A percentile compares a stretch with the other conserved stretches of the same genome.
Conservation (phyloP, 2,329 filamentous ascomycete genomes). For the Penicillium sp. region DNA sequence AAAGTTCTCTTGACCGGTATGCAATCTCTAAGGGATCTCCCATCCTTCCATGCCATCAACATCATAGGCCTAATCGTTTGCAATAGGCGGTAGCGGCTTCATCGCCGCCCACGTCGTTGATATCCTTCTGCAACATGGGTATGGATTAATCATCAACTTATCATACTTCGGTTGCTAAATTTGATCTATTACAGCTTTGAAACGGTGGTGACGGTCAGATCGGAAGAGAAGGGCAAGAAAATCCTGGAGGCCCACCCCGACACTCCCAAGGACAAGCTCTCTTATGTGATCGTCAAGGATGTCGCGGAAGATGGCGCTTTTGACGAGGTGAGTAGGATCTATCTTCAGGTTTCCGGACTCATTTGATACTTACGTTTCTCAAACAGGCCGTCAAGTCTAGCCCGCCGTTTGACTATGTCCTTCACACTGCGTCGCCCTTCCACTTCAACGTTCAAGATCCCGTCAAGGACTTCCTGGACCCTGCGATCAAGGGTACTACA, state of each 20-base stretch:
- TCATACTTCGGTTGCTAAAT: constrained; percentile 3
- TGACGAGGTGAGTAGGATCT: constrained; percentile 44
- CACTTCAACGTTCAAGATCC: constrained; percentile 67
- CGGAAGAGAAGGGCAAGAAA: constrained; percentile 57
- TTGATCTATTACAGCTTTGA: constrained; percentile 45
- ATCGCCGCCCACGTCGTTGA: constrained; percentile 63
- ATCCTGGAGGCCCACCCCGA: constrained; percentile 53
- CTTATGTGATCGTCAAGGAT: constrained; percentile 66
- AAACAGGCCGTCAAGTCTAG: constrained; percentile 53
- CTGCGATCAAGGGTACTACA: constrained; percentile 60
- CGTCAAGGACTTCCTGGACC: constrained; percentile 59
- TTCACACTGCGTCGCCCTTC: constrained; percentile 72
- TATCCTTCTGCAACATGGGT: constrained; percentile 52
- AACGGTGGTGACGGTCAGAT: constrained; percentile 60
- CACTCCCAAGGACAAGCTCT: constrained; percentile 53
- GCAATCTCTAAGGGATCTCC: constrained; percentile 31
- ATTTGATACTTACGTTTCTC: constrained; percentile 5
- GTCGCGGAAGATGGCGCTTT: constrained; percentile 68
- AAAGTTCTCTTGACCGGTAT: constrained; percentile 40
- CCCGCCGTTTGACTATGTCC: constrained; percentile 65
- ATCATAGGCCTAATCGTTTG: constrained; percentile 12
- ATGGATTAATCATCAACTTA: not conserved
- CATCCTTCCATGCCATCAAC: not conserved
- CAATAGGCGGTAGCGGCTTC: constrained; percentile 58
- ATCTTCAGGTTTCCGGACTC: not conserved